phyloP scores from a whole-genome alignment of 805 yeast genomes.

The Schwanniomyces sp. region DNA sequence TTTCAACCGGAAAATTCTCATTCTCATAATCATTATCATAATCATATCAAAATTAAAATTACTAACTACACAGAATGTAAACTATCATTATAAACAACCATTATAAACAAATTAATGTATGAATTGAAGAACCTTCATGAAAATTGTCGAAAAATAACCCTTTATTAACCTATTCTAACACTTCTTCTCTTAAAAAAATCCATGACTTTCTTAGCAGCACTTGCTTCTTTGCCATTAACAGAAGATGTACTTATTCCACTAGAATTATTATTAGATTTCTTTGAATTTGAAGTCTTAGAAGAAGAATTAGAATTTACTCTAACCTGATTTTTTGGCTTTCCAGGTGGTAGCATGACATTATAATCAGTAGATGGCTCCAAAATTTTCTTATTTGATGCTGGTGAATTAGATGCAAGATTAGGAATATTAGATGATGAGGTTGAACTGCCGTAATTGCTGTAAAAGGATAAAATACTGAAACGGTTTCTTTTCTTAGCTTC shows the following conservation, averaged over 20 bases:
- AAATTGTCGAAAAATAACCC: neutral
- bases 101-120: neutral
- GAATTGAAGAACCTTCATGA: neutral
- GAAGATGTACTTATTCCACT: slow-evolving; percentile 18
- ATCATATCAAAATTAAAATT: neutral
- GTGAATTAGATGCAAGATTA: slow-evolving; percentile 4
- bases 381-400: slow-evolving; percentile 19
- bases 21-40: neutral
- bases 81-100: neutral
- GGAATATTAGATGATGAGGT: slow-evolving; percentile 8
- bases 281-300: slow-evolving; percentile 20
- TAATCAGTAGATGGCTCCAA: slow-evolving; percentile 33
- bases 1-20: neutral
- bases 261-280: slow-evolving; percentile 23
- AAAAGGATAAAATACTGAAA: slow-evolving; percentile 44
- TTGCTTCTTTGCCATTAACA: slow-evolving; percentile 52
- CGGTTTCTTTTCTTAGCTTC: slow-evolving; percentile 40
- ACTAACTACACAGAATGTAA: neutral
- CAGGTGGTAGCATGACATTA: slow-evolving; percentile 15
- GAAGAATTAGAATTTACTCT: slow-evolving; percentile 25
- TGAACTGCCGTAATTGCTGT: slow-evolving; percentile 32
- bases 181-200: slow-evolving; percentile 73
- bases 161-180: slow-evolving; percentile 23
- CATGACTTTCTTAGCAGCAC: slow-evolving; percentile 76
- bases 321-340: slow-evolving; percentile 17